Evolutionary conservation across 169 alveolate species (phyloP).

Genomic region (Eimeria acervulina): DNA sequence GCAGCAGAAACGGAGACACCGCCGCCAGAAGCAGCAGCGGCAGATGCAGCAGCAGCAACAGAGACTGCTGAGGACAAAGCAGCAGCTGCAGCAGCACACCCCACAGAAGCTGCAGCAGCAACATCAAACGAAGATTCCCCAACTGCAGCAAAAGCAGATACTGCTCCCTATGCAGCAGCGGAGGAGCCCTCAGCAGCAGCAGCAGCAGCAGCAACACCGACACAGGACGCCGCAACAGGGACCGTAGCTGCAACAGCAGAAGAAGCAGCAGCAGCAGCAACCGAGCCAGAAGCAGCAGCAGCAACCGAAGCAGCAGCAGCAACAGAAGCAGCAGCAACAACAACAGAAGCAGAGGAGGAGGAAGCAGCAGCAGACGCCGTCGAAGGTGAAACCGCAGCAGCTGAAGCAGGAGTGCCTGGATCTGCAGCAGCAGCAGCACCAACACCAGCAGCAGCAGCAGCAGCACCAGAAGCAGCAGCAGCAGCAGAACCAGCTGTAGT

Average conservation of each 20-base stretch:
- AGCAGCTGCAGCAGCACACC: background rate
- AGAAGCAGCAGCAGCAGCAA: background rate
- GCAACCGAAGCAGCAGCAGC: background rate
- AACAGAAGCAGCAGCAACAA: background rate
- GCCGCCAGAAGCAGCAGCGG: too few relatives aligned
- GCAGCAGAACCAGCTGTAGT: background rate
- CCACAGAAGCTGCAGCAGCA: slow-evolving; percentile 3
- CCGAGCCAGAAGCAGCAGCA: background rate
- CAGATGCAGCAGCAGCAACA: background rate
- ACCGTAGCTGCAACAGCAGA: background rate
- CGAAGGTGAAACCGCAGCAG: background rate
- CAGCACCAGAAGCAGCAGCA: background rate
- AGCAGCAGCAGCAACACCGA: too few relatives aligned
- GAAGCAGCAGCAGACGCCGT: background rate
- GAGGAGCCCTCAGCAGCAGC: background rate
- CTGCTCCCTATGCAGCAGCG: background rate
- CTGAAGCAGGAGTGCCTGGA: background rate
- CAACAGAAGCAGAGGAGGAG: background rate
- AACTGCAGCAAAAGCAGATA: too few relatives aligned
- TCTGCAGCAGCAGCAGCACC: background rate
- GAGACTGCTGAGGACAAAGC: background rate
- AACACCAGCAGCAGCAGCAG: background rate
- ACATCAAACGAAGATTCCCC: background rate
- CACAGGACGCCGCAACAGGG: background rate
- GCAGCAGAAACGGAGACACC: too few relatives aligned